These are phyloP conservation scores for Ustilago cynodontis DNA, from an alignment of 1,284 basidiomycete genomes.

Conservation along the genomic window DNA sequence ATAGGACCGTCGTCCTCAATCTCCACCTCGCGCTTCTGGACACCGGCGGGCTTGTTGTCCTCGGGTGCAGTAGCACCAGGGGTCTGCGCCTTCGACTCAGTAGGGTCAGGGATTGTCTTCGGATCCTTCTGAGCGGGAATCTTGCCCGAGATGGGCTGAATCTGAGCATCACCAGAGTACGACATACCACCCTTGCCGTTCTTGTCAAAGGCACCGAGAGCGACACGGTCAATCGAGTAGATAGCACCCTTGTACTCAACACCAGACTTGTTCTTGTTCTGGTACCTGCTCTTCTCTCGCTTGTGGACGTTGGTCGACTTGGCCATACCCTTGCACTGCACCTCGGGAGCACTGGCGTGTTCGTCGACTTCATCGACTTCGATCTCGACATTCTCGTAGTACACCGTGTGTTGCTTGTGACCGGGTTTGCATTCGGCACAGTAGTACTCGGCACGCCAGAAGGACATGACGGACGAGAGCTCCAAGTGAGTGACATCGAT, in stretches of 20 bases:
- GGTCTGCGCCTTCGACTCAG: slow-evolving; percentile 8
- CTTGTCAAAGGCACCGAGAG: slow-evolving; percentile 21
- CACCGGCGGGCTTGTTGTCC: slow-evolving; percentile 1
- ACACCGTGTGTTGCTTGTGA: slow-evolving; percentile 25
- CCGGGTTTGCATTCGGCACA: slow-evolving; percentile 29
- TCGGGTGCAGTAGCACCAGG: background rate
- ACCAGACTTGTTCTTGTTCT: slow-evolving; percentile 18
- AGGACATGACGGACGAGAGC: slow-evolving; percentile 26
- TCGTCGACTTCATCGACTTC: slow-evolving; percentile 26
- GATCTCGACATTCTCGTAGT: slow-evolving; percentile 48
- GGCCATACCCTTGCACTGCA: slow-evolving; percentile 30
- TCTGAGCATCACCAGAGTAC: background rate
- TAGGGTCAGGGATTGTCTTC: background rate
- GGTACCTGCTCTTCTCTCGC: slow-evolving; percentile 26
- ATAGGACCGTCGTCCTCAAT: slow-evolving; percentile 11
- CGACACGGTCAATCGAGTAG: slow-evolving; percentile 33
- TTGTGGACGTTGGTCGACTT: slow-evolving; percentile 28
- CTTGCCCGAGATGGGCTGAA: background rate
- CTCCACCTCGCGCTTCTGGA: slow-evolving; percentile 15
- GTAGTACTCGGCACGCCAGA: slow-evolving; percentile 43
- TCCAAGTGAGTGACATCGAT: slow-evolving; percentile 29
- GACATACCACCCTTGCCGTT: slow-evolving; percentile 12
- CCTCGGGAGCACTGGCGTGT: background rate
- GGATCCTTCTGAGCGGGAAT: background rate
- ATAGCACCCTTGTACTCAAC: slow-evolving; percentile 24